Conservation (phyloP, 371 early-diverging fungal genomes). For the Rhizopus stolonifer region DNA sequence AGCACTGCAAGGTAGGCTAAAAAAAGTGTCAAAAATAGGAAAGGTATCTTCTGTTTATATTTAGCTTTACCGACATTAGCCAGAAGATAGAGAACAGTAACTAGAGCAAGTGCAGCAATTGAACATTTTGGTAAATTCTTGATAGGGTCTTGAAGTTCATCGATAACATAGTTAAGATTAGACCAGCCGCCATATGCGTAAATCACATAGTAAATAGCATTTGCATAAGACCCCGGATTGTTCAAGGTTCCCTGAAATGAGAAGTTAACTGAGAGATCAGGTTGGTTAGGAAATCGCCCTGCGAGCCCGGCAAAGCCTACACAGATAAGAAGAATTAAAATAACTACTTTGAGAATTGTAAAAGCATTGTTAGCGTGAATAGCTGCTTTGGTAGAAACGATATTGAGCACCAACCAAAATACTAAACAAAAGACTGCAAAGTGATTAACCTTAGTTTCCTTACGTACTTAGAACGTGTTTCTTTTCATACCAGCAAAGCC, state of each 20-base stretch:
- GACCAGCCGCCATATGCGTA: slow-evolving; percentile 31
- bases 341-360: slow-evolving; percentile 20
- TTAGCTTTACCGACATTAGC: slow-evolving; percentile 19
- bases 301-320: slow-evolving; percentile 32
- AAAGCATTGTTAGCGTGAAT: slow-evolving; percentile 24
- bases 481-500: slow-evolving; percentile 21
- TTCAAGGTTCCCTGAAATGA: slow-evolving; percentile 23
- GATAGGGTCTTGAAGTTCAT: slow-evolving; percentile 28
- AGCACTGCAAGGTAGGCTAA: slow-evolving; percentile 25
- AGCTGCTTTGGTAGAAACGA: slow-evolving; percentile 24
- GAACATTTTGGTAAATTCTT: slow-evolving; percentile 28
- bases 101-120: slow-evolving; percentile 18
- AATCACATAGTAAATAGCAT: slow-evolving; percentile 26
- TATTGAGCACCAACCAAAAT: slow-evolving; percentile 29
- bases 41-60: no score
- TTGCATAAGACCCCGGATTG: slow-evolving; percentile 25
- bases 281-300: slow-evolving; percentile 21
- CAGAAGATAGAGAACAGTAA: slow-evolving; percentile 18
- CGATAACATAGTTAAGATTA: slow-evolving; percentile 27
- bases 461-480: neutral
- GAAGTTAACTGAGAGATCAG: slow-evolving; percentile 17
- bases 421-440: slow-evolving; percentile 24
- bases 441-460: neutral
- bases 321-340: slow-evolving; percentile 22
- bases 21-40: no score